Conservation (phyloP, 495 filamentous ascomycete species). For the Trichoderma gamsii region DNA sequence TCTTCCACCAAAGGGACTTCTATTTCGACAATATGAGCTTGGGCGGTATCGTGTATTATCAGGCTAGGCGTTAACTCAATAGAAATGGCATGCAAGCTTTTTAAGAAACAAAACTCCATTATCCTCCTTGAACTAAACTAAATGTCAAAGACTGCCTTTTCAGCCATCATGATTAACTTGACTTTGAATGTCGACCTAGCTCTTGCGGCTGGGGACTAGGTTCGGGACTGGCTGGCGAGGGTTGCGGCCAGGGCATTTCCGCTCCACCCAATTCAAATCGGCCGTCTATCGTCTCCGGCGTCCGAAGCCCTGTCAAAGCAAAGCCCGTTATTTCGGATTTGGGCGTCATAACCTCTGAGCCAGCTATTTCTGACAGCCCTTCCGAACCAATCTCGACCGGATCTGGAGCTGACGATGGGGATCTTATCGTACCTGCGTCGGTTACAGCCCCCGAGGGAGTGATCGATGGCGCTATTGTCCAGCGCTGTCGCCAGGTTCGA, state of each 20-base stretch:
- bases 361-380: slow-evolving; percentile 6
- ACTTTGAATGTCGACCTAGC: neutral
- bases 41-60: slow-evolving; percentile 13
- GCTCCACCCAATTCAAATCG: slow-evolving; percentile 15
- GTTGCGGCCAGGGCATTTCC: neutral
- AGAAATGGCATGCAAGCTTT: neutral
- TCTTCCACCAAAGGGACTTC: neutral
- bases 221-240: neutral
- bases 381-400: slow-evolving; percentile 32
- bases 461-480: slow-evolving; percentile 29
- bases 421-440: slow-evolving; percentile 25
- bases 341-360: neutral
- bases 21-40: slow-evolving; percentile 6
- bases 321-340: slow-evolving; percentile 5
- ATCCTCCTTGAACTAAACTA: neutral
- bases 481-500: slow-evolving; percentile 18
- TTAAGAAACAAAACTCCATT: neutral
- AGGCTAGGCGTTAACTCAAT: slow-evolving; percentile 13
- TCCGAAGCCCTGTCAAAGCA: neutral
- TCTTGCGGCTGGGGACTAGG: neutral
- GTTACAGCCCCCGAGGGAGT: slow-evolving; percentile 30
- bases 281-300: slow-evolving; percentile 4
- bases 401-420: neutral
- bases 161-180: neutral
- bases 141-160: neutral